Evolutionary conservation across 2,329 filamentous ascomycete species (phyloP), one percentile per base, ranked within the genome.

Genomic region (Beauveria brongniartii): DNA sequence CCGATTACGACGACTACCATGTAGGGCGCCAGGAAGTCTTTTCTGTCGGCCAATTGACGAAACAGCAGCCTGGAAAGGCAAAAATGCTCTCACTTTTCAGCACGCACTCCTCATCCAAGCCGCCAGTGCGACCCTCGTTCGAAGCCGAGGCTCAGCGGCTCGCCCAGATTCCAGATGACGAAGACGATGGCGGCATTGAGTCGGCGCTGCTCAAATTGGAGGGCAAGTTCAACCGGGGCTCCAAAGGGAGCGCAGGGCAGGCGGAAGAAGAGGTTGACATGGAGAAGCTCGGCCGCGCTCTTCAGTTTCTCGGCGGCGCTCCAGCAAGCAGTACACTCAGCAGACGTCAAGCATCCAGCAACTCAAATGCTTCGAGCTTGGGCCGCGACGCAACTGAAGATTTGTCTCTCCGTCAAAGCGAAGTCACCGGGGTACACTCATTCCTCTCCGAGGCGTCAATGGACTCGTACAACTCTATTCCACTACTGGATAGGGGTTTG

Each of bases 181-280:
- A 77, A 18, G 82, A 87, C 63, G 90, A 95, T 69, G 91, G 91
- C 7, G 93, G 93, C 14, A 87, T 97, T 28, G 94, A 97, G 70
- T 92, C 92, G n/a, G 91, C 94, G 0, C 73, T 99, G 55, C 75
- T 92, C 67, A 99, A 97, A 69, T 80, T 99, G 0, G 94, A 99
- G 75, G 94, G 94, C 10, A 93, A 85, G 66, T 94, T 88, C 67
- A 82, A 88, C 69, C 86, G 81, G 66, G 83, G 73, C 66, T 64
- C 71, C 0, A 71, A 71, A 30, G 75, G 61, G 41, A 28, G 28
- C 51, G 41, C 54, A 10, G 61, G 65, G 9, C 37, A 47, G 43
- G 58, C 62, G 12, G 64, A 64, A 2, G 63, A 59, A 2, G 63
- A 66, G 4, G 64, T 68, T 18, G 63, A 64, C 43, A 41, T 69